Evolutionary conservation across 192 early-diverging fungal genomes (phyloP).

Genomic region (Coemansia sp.): DNA sequence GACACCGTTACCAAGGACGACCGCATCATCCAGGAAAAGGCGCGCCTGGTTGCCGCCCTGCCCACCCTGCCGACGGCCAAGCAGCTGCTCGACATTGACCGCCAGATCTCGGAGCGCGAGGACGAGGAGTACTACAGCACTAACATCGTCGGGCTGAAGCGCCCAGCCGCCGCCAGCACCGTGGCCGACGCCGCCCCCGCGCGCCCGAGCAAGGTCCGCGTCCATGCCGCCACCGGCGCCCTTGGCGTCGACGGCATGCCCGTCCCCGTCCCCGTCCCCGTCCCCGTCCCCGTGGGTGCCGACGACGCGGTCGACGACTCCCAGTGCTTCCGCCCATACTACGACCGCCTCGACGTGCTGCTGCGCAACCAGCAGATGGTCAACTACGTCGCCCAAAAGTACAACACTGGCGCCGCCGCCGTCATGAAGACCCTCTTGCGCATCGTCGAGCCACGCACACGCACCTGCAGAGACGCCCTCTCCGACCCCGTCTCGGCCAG

Average conservation of each 20-base stretch:
- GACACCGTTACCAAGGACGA: conserved; percentile 62
- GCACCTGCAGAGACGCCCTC: conserved; percentile 50
- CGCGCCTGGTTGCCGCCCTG: conserved; percentile 55
- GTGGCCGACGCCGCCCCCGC: background rate
- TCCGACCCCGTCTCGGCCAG: conserved; percentile 47
- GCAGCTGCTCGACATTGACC: conserved; percentile 55
- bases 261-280: background rate
- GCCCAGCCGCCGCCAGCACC: conserved; percentile 3
- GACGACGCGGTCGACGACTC: conserved; percentile 49
- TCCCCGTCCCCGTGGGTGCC: conserved; percentile 1
- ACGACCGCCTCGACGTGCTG: conserved; percentile 60
- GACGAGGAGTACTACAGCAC: conserved; percentile 48
- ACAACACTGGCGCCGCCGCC: conserved; percentile 61
- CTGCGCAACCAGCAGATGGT: conserved; percentile 67
- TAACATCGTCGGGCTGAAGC: conserved; percentile 54
- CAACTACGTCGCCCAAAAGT: conserved; percentile 54
- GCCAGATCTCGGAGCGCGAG: conserved; percentile 43
- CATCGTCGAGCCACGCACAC: conserved; percentile 56
- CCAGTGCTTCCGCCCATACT: conserved; percentile 63
- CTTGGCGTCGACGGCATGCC: conserved; percentile 9
- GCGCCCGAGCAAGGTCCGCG: background rate
- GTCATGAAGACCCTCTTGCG: conserved; percentile 59
- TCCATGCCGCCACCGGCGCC: too few relatives aligned
- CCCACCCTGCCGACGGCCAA: conserved; percentile 58
- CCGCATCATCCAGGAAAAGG: conserved; percentile 60